Evolutionary conservation across 2,329 filamentous ascomycete genomes (phyloP), one percentile per base, ranked within the genome.

Genomic region (Cordyceps cateniannulata): DNA sequence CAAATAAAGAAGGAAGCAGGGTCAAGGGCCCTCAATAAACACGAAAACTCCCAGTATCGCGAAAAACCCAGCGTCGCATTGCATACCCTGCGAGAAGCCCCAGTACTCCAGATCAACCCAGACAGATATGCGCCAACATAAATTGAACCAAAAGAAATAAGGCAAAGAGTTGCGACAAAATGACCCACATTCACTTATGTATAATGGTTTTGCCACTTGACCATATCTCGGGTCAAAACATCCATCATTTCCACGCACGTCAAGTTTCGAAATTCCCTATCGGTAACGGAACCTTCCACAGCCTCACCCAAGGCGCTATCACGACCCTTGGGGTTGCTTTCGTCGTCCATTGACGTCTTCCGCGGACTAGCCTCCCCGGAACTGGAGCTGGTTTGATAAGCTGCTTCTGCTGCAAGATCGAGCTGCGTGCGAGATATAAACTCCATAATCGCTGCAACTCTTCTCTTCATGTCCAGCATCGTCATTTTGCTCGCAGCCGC

Each of bases 241-340:
- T 96, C 91, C 90, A 96, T 96, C 90, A 96, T 96, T 74, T 96
- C 90, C 65, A 90, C 79, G 66, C 88, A 92, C 61, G 79, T 89
- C 65, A 96, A 77, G 9, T 88, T 83, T 66, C 87, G 90, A 72
- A 96, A 96, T 1, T 87, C 82, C 67, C 77, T 81, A 20, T 63
- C 63, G 5, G 27, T 44, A 40, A 48, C 16, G 24, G 52, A 27
- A 12, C 18, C 24, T 14, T 44, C 59, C 1, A 20, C n/a, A 22
- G 20, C 5, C 10, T 50, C 35, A 62, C 44, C 50, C 48, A 59
- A 20, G 51, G 63, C 56, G 25, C 63, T 62, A 56, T 61, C 62
- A 4, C 61, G 32, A n/a, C 51, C 50, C 40, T 55, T 62, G 9
- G 61, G 9, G 38, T 12, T 50, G 35, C 14, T 35, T 32, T 27